Percentiles rank a stretch among this genome's conserved stretches.
These are phyloP conservation scores for Gossypium raimondii DNA, from an alignment of 345 rosid genomes.

Conservation along the genomic window DNA sequence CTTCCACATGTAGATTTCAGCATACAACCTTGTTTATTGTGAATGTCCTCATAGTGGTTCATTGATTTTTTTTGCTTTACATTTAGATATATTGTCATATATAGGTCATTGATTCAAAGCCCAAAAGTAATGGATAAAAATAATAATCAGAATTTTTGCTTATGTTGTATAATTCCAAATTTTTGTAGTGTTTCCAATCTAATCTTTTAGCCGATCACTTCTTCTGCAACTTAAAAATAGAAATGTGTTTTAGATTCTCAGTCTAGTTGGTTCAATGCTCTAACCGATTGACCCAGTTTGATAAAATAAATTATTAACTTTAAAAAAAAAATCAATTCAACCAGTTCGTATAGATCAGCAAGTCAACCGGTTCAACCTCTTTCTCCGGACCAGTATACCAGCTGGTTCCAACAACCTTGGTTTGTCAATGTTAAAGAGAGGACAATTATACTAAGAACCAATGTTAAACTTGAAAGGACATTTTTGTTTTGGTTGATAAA, in stretches of 20 bases:
- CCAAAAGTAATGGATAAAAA: slow-evolving; percentile 3
- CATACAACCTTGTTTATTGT: neutral
- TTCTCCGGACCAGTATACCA: no score
- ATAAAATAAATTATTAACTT: no score
- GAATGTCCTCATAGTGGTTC: neutral
- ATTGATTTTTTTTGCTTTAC: neutral
- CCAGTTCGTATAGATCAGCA: no score
- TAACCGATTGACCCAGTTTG: no score
- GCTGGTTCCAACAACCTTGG: no score
- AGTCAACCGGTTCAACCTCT: no score
- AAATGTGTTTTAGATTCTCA: no score
- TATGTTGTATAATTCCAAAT: slow-evolving; percentile 27
- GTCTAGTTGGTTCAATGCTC: no score
- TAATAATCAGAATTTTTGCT: neutral
- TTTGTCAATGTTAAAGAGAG: neutral
- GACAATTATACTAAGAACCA: neutral
- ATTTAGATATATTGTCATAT: neutral
- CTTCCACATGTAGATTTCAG: neutral
- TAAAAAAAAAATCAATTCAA: no score
- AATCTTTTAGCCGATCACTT: no score
- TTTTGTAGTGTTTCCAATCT: neutral
- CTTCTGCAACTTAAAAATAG: no score
- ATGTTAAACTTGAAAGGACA: neutral
- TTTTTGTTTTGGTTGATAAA: neutral
- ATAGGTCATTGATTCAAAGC: slow-evolving; percentile 24